A percentile compares a stretch with the other conserved stretches of the same genome.
Conservation (phyloP, 352 stramenopile genomes). For the Hyaloperonospora brassicae region DNA sequence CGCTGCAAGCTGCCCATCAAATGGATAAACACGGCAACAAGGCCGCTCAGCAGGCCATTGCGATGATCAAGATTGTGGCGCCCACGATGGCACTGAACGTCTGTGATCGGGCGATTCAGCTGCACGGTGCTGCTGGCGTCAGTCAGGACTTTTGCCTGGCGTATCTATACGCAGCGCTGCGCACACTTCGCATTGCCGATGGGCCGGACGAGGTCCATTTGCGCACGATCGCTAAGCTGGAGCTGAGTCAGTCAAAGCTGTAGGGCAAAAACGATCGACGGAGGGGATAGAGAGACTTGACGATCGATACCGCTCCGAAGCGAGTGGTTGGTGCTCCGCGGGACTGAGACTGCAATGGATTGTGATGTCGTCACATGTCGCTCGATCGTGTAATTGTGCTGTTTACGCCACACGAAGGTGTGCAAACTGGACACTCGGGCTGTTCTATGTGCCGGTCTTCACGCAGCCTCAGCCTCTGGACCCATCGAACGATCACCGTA, state of each 20-base stretch:
- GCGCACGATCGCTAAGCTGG: conserved; percentile 89
- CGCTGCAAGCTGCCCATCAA: conserved; percentile 84
- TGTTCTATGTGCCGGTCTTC: too few relatives aligned
- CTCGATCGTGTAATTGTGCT: too few relatives aligned
- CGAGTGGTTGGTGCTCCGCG: too few relatives aligned
- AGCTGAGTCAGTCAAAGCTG: conserved; percentile 64
- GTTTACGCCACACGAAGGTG: too few relatives aligned
- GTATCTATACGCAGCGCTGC: conserved; percentile 84
- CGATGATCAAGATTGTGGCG: conserved; percentile 95
- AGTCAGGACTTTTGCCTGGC: conserved; percentile 91
- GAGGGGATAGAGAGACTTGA: too few relatives aligned
- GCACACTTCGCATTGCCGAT: conserved; percentile 93
- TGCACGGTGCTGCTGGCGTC: conserved; percentile 76
- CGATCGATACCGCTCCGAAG: too few relatives aligned
- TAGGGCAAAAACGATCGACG: conserved; percentile 12
- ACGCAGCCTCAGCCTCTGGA: too few relatives aligned
- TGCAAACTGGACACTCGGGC: too few relatives aligned
- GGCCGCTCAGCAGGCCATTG: conserved; percentile 87
- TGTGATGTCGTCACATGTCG: not conserved
- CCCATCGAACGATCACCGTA: too few relatives aligned
- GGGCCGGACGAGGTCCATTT: conserved; percentile 96
- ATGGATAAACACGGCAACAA: conserved; percentile 84
- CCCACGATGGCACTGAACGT: conserved; percentile 86
- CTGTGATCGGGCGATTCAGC: conserved; percentile 87
- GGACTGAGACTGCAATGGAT: not conserved